Conservation (phyloP, 1,284 basidiomycete genomes). For the Ustilago shanxiensis region DNA sequence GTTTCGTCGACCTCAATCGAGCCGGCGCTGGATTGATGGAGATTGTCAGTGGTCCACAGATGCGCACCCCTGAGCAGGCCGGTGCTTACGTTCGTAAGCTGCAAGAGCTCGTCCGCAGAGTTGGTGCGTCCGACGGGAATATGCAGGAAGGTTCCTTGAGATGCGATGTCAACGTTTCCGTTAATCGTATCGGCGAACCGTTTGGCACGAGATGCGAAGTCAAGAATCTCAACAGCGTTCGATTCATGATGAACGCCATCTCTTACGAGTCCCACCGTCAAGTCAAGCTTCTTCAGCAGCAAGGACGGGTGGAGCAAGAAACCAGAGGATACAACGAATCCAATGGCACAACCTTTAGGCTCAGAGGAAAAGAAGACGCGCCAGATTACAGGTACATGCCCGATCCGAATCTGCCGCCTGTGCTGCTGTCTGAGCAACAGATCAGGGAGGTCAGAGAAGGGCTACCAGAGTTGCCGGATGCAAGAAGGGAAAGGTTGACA, state of each 20-base stretch:
- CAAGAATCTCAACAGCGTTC: slow-evolving; percentile 95
- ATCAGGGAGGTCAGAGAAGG: slow-evolving; percentile 74
- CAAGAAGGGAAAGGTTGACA: slow-evolving; percentile 77
- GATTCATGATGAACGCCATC: slow-evolving; percentile 87
- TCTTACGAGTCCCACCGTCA: slow-evolving; percentile 81
- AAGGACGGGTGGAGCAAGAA: slow-evolving; percentile 79
- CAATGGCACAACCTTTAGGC: slow-evolving; percentile 81
- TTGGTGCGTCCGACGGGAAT: slow-evolving; percentile 92
- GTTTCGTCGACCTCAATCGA: slow-evolving; percentile 84
- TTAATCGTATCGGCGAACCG: slow-evolving; percentile 73
- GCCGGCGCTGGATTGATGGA: slow-evolving; percentile 92
- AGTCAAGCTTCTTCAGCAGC: slow-evolving; percentile 75
- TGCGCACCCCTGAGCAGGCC: slow-evolving; percentile 90
- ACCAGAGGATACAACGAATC: slow-evolving; percentile 91
- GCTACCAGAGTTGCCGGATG: slow-evolving; percentile 84
- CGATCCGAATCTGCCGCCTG: slow-evolving; percentile 88
- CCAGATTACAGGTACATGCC: slow-evolving; percentile 99
- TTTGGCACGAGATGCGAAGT: slow-evolving; percentile 92
- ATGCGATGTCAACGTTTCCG: slow-evolving; percentile 94
- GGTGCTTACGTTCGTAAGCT: slow-evolving; percentile 87
- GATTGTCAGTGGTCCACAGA: slow-evolving; percentile 93
- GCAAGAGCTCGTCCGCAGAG: slow-evolving; percentile 82
- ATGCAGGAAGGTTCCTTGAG: slow-evolving; percentile 87
- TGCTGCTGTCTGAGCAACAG: slow-evolving; percentile 75
- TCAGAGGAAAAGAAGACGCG: slow-evolving; percentile 91